phyloP scores from a whole-genome alignment of 176 grass and related monocot species.

The Elaeis guineensis region DNA sequence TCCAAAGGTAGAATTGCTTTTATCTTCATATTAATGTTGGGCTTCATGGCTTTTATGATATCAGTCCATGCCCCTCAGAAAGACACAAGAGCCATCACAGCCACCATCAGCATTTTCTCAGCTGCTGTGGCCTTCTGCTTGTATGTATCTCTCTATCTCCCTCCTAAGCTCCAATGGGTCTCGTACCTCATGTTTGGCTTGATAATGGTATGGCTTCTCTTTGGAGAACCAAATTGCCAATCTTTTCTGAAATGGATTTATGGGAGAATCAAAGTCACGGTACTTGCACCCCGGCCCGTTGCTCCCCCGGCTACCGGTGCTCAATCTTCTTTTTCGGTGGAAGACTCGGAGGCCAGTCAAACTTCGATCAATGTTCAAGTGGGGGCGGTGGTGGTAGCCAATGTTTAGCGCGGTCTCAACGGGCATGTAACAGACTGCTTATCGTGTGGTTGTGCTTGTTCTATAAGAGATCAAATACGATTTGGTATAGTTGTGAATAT shows the following conservation, averaged over 20 bases:
- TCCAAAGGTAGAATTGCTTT: neutral
- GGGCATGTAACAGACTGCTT: no score
- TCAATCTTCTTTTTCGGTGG: no score
- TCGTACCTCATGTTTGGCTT: neutral
- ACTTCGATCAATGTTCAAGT: no score
- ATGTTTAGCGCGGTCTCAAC: no score
- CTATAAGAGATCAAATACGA: no score
- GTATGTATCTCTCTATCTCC: neutral
- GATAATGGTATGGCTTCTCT: neutral
- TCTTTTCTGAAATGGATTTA: neutral
- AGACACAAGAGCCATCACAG: neutral
- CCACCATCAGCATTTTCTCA: neutral
- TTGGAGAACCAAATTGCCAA: neutral
- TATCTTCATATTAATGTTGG: neutral
- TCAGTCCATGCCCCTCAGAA: neutral
- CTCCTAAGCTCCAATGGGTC: neutral
- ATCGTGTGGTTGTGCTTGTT: no score
- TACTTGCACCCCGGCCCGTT: neutral
- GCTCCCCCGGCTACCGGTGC: no score
- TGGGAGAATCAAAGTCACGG: neutral
- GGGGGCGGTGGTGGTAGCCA: no score
- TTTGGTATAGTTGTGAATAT: no score
- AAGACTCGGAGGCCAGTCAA: no score
- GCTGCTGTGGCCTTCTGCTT: neutral
- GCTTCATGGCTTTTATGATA: neutral